Base-by-base conservation (phyloP, 306 rosid genomes). In the Medicago ruthenica region DNA sequence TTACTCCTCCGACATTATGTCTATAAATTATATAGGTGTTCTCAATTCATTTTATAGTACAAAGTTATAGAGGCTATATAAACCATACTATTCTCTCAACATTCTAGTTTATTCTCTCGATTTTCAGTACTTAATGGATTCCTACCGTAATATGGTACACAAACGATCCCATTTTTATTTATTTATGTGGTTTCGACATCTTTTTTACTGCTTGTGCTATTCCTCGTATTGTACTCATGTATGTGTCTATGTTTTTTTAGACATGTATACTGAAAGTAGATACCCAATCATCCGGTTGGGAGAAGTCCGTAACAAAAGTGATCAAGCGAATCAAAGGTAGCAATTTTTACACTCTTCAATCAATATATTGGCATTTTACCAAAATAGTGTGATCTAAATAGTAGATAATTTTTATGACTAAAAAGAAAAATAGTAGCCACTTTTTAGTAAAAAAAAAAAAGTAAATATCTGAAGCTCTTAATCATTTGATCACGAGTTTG, bases 281-380 rank as follows among this genome's bases (percentile, higher is more conserved):
- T 15, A 80, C 79, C 6, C 69, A 21, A 5, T 44, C 83, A n/a
- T 22, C 50, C 22, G 71, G 75, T 34, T 80, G 83, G 79, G 70
- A 80, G 66, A 57, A 66, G 21, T 24, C 79, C 5, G 6, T 80
- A 4, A 67, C 27, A n/a, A 74, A 57, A 66, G 37, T 80, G 71
- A 40, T 80, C 8, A 66, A 67, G 44, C 18, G 74, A 4, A 51
- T 80, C 79, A 74, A 80, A 67, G 83, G 83, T 80, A 17, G 36
- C 54, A 74, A 9, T 61, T 6, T 9, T 20, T 4, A 22, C 36
- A 27, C 12, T 31, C 69, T 50, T 54, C 17, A 22, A 20, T 40
- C 31, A 22, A 9, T 58, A 8, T 18, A 54, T 54, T 9, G 12
- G 41, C 34, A 12, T n/a, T 42, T 42, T 42, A 42, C 48, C 12